Evolutionary conservation across 192 early-diverging fungal genomes (phyloP).

Genomic region (Spizellomyces punctatus): DNA sequence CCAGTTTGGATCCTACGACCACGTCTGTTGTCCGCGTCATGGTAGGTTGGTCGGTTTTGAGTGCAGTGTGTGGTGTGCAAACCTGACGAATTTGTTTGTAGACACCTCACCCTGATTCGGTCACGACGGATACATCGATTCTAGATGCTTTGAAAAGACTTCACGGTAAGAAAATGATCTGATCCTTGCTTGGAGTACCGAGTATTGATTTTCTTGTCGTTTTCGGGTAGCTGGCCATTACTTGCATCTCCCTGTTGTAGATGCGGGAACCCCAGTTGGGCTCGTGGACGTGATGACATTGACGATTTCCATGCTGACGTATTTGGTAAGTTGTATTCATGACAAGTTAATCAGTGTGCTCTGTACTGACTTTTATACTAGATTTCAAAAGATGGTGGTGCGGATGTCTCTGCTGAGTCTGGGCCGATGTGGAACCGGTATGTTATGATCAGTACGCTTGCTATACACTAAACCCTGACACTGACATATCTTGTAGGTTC

Average conservation of each 20-base stretch:
- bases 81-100: constrained; percentile 8
- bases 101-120: constrained; percentile 56
- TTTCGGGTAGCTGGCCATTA: constrained; percentile 40
- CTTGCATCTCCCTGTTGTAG: constrained; percentile 52
- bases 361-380: neutral
- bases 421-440: constrained; percentile 46
- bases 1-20: constrained; percentile 77
- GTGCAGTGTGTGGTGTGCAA: neutral
- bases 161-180: constrained; percentile 30
- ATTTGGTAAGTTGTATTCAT: constrained; percentile 33
- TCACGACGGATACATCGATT: constrained; percentile 39
- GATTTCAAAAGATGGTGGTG: constrained; percentile 8
- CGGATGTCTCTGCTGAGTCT: constrained; percentile 15
- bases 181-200: neutral
- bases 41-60: constrained; percentile 42
- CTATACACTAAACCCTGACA: neutral
- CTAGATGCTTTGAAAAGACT: constrained; percentile 55
- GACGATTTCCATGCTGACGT: constrained; percentile 50
- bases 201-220: neutral
- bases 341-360: neutral
- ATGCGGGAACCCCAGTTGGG: constrained; percentile 39
- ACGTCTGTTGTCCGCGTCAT: constrained; percentile 97
- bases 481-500: constrained; percentile 1
- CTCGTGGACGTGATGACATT: constrained; percentile 52
- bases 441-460: neutral